phyloP scores from a whole-genome alignment of 306 rosid species.

The Coriaria nepalensis region DNA sequence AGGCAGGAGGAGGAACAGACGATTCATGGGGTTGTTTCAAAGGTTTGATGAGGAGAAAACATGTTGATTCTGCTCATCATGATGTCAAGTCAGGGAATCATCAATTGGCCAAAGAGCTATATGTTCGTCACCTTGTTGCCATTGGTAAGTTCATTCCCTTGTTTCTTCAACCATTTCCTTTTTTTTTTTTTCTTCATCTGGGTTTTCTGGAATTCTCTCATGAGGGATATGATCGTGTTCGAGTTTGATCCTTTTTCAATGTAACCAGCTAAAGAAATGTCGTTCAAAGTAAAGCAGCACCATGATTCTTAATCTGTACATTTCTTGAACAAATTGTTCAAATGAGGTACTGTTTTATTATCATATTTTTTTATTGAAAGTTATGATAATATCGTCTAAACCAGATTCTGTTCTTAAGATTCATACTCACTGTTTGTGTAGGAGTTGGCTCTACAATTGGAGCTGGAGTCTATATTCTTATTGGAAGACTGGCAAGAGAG shows the following conservation, averaged over 20 bases:
- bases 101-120: slow-evolving; percentile 69
- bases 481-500: slow-evolving; percentile 94
- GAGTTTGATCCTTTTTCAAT: not conserved
- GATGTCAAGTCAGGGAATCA: slow-evolving; percentile 13
- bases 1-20: slow-evolving; percentile 16
- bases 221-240: not conserved
- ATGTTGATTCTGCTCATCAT: slow-evolving; percentile 46
- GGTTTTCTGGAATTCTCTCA: not conserved
- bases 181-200: not conserved
- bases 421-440: slow-evolving; percentile 7
- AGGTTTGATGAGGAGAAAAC: slow-evolving; percentile 56
- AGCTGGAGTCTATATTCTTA: slow-evolving; percentile 92
- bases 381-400: no score
- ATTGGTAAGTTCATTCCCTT: slow-evolving; percentile 33
- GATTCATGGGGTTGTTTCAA: slow-evolving; percentile 35
- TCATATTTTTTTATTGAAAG: no score
- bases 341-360: no score
- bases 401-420: no score
- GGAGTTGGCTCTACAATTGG: slow-evolving; percentile 97
- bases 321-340: no score
- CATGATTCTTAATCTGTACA: no score
- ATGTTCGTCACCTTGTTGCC: slow-evolving; percentile 61
- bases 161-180: not conserved
- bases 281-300: no score
- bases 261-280: no score